Percentiles rank a stretch among this genome's conserved stretches.
Evolutionary conservation across 2,329 filamentous ascomycete genomes (phyloP).

Genomic region (Diaporthe sp.): DNA sequence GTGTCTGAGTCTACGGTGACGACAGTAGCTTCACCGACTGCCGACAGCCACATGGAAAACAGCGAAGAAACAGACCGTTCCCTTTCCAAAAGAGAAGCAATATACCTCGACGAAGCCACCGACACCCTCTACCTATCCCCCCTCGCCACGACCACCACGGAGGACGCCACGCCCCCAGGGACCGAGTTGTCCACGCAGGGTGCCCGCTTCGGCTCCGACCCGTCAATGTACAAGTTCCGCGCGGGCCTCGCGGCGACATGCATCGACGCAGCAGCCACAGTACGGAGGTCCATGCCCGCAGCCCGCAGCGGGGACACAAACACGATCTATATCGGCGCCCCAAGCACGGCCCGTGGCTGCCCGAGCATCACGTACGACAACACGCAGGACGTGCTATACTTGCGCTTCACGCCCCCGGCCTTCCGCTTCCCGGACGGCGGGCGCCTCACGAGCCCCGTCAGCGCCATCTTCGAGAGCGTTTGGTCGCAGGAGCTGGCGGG

Average conservation of each 20-base stretch:
- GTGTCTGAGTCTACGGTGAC: neutral
- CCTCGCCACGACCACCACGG: slow-evolving; percentile 1
- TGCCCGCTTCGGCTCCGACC: slow-evolving; percentile 27
- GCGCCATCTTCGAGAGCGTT: slow-evolving; percentile 36
- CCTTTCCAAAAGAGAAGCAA: neutral
- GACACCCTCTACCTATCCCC: slow-evolving; percentile 33
- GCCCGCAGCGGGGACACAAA: slow-evolving; percentile 7
- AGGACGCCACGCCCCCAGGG: neutral
- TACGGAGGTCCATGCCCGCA: neutral
- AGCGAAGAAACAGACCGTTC: neutral
- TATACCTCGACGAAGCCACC: slow-evolving; percentile 25
- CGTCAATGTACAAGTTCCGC: slow-evolving; percentile 40
- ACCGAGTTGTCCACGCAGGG: neutral
- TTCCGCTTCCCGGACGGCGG: slow-evolving; percentile 3
- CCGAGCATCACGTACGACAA: slow-evolving; percentile 38
- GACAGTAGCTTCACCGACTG: neutral
- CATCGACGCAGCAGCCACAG: slow-evolving; percentile 27
- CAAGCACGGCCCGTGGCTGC: neutral
- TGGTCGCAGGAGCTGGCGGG: slow-evolving; percentile 38
- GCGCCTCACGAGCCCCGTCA: slow-evolving; percentile 24
- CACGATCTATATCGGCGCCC: slow-evolving; percentile 32
- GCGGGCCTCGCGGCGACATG: slow-evolving; percentile 24
- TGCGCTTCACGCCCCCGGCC: slow-evolving; percentile 32
- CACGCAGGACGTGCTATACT: slow-evolving; percentile 39
- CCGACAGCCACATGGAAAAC: neutral